These are phyloP conservation scores for Capniomyces stellatus DNA, from an alignment of 371 early-diverging fungal species.

Conservation along the genomic window DNA sequence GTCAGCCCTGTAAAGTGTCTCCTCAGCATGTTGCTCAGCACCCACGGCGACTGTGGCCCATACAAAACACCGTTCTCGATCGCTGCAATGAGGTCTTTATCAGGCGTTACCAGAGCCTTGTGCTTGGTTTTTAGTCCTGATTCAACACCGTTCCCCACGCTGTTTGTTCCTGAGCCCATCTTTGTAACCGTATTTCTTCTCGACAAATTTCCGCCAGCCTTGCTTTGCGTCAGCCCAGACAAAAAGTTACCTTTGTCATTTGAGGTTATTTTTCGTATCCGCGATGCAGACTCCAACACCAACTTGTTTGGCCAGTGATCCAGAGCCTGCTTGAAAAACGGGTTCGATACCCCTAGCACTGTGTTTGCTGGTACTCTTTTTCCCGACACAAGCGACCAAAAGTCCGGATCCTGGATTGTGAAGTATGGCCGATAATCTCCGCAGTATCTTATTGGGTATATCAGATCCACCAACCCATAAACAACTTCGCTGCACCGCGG, in stretches of 20 bases:
- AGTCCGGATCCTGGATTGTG: slow-evolving; percentile 89
- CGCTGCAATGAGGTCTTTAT: slow-evolving; percentile 16
- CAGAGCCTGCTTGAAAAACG: slow-evolving; percentile 73
- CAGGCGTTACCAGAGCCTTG: slow-evolving; percentile 52
- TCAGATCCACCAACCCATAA: slow-evolving; percentile 67
- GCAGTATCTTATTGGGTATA: slow-evolving; percentile 88
- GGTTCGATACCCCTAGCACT: slow-evolving; percentile 85
- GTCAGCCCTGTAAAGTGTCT: slow-evolving; percentile 85
- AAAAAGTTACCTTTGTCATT: not conserved
- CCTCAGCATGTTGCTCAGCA: slow-evolving; percentile 73
- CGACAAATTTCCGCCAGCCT: not conserved
- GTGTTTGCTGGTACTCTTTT: slow-evolving; percentile 59
- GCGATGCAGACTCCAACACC: slow-evolving; percentile 30
- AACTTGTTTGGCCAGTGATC: slow-evolving; percentile 85
- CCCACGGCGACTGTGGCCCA: slow-evolving; percentile 24
- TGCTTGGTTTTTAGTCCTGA: slow-evolving; percentile 38
- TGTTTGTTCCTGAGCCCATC: not conserved
- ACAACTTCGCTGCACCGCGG: slow-evolving; percentile 69
- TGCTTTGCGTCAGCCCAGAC: not conserved
- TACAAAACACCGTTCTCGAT: slow-evolving; percentile 6
- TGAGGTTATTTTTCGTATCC: slow-evolving; percentile 6
- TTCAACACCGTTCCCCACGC: not conserved
- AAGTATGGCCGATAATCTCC: slow-evolving; percentile 93
- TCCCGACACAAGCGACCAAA: slow-evolving; percentile 26
- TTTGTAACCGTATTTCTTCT: not conserved